phyloP scores from a whole-genome alignment of 73 alveolate genomes.

The Stentor coeruleus region DNA sequence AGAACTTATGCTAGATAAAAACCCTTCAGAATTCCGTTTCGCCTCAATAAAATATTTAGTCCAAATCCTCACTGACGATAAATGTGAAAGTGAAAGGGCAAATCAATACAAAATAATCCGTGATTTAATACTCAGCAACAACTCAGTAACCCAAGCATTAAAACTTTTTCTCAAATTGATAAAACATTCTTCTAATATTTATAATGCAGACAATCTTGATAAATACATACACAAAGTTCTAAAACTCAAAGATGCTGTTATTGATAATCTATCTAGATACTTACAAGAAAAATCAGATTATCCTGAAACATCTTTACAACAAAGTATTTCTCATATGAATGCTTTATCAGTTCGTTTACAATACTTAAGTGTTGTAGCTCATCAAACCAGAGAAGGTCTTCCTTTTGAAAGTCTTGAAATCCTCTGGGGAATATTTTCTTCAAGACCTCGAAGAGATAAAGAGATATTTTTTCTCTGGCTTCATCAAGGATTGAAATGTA shows the following conservation, averaged over 20 bases:
- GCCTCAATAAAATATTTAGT: neutral
- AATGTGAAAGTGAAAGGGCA: neutral
- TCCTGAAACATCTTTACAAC: no score
- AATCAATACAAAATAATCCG: neutral
- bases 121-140: neutral
- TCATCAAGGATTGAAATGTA: no score
- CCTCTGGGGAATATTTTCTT: neutral
- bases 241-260: no score
- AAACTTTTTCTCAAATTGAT: neutral
- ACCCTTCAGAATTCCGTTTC: neutral
- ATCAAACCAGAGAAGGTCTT: neutral
- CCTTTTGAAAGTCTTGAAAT: neutral
- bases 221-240: no score
- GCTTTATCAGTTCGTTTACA: no score
- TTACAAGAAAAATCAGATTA: no score
- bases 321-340: no score
- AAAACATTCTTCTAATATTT: no score
- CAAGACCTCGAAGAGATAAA: neutral
- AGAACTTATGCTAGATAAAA: neutral
- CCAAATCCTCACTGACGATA: neutral
- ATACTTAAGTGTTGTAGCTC: neutral
- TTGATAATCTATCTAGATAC: no score
- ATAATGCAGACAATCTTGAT: no score
- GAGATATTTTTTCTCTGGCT: neutral
- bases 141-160: slow-evolving; percentile 14